Conservation (phyloP, 2,329 filamentous ascomycete species). For the Trematosphaeria pertusa region DNA sequence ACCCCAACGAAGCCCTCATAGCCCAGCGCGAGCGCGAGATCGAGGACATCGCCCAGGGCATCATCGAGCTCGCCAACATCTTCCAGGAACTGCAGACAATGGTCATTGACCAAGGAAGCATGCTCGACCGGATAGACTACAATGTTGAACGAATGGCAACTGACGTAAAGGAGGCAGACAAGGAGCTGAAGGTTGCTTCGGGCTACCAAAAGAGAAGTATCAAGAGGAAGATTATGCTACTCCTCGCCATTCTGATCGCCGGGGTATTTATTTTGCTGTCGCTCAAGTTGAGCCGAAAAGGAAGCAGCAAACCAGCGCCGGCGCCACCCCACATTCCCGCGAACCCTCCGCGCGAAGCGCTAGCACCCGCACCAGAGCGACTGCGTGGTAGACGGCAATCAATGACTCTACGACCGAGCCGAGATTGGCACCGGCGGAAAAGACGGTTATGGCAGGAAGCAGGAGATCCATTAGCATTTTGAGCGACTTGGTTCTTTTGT, state of each 20-base stretch:
- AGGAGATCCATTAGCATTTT: constrained; percentile 19
- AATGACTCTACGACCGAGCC: constrained; percentile 23
- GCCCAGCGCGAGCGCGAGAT: constrained; percentile 94
- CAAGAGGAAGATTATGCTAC: constrained; percentile 89
- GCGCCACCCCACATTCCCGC: constrained; percentile 24
- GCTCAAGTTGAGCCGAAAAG: constrained; percentile 73
- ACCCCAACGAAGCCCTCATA: constrained; percentile 78
- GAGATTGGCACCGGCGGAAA: constrained; percentile 45
- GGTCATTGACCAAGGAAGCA: constrained; percentile 66
- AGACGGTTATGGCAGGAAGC: constrained; percentile 37
- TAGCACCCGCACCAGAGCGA: constrained; percentile 6
- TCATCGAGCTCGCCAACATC: constrained; percentile 95
- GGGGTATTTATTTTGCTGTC: constrained; percentile 85
- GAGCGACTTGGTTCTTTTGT: constrained; percentile 5
- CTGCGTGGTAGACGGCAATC: constrained; percentile 22
- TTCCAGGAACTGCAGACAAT: constrained; percentile 96
- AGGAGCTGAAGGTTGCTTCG: constrained; percentile 86
- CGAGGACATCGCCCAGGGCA: constrained; percentile 96
- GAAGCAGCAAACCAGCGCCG: constrained; percentile 27
- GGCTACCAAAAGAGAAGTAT: constrained; percentile 87
- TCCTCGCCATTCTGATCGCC: constrained; percentile 83
- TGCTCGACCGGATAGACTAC: constrained; percentile 68
- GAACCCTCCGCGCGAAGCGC: constrained; percentile 24
- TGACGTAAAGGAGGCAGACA: constrained; percentile 91
- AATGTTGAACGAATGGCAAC: constrained; percentile 96